Base-by-base conservation (phyloP, 2,329 filamentous ascomycete species). In the Fusarium brevicatenulatum region DNA sequence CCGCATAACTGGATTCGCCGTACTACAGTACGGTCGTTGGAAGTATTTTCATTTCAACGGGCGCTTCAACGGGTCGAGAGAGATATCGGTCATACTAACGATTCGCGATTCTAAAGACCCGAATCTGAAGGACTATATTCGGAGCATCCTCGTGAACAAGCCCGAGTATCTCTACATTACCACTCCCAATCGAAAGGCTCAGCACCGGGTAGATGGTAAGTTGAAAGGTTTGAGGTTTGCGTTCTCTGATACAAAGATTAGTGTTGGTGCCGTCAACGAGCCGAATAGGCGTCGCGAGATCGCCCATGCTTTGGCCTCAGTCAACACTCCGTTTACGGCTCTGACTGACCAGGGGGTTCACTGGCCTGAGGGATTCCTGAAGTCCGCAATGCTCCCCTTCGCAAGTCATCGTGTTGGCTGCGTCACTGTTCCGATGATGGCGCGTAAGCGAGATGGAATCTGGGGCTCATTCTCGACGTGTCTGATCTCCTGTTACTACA, bases 271-370 rank as follows among this genome's bases (percentile, higher is more conserved):
- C 5, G 60, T 75, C 8, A 49, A 54, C 13, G 54, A 46, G 18
- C 49, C 42, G 32, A 75, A 68, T 49, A 75, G 68, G 12, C 72
- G 74, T 16, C 63, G 56, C 1, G 70, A 76, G 52, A 68, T 76
- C 15, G 43, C 40, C 7, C 72, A 72, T 12, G 74, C 70, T 10
- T 28, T 75, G 15, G 39, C 18, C 5, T 25, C 18, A 4, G 25
- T 70, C 36, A 16, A 9, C 1, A 63, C 55, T 18, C 10, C 30
- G 2, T 54, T 76, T 37, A 74, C 59, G 9, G 50, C 62, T 7
- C 23, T 76, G 3, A 40, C 57, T 6, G 74, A 76, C 4, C 74
- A 76, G n/a, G 19, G 54, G 15, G 54, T 68, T 15, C 28, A 57
- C 5, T 76, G 74, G 74, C 61, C 67, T 21, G 6, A 10, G 2